phyloP scores from a whole-genome alignment of 768 basidiomycete species.

The Tylopilus plumbeoviolaceoides region DNA sequence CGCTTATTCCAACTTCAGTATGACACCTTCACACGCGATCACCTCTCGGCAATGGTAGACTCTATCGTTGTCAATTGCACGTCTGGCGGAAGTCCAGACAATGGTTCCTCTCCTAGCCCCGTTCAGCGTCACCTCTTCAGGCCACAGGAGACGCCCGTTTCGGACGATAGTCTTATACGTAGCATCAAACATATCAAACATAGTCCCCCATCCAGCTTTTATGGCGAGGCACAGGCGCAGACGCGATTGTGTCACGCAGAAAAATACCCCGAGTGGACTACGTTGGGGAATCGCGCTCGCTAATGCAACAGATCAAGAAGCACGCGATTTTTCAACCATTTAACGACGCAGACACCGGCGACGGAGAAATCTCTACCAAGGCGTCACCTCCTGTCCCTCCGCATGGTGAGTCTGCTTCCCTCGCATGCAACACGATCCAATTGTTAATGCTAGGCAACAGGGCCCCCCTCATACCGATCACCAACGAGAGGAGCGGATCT shows the following conservation, averaged over 20 bases:
- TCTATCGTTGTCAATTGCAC: conserved; percentile 83
- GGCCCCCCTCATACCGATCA: conserved; percentile 9
- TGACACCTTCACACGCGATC: conserved; percentile 93
- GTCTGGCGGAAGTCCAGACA: conserved; percentile 50
- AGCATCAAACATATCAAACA: conserved; percentile 80
- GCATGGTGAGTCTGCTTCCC: conserved; percentile 14
- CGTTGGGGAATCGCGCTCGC: conserved; percentile 68
- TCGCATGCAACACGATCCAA: background rate
- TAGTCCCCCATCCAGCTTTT: conserved; percentile 61
- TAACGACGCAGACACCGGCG: conserved; percentile 38
- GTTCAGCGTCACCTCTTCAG: conserved; percentile 41
- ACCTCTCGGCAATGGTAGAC: conserved; percentile 90
- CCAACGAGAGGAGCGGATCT: conserved; percentile 19
- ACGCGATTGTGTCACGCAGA: conserved; percentile 48
- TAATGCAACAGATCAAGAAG: conserved; percentile 79
- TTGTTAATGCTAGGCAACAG: conserved; percentile 8
- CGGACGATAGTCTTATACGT: conserved; percentile 51
- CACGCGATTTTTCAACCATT: conserved; percentile 73
- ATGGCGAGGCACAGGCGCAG: conserved; percentile 45
- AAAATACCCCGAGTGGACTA: conserved; percentile 56
- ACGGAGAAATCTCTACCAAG: conserved; percentile 9
- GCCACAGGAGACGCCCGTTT: conserved; percentile 41
- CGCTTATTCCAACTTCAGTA: conserved; percentile 92
- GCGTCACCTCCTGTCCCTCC: background rate
- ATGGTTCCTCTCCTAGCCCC: conserved; percentile 44